phyloP scores from a whole-genome alignment of 73 alveolate genomes.

The Paramecium pentaurelia region DNA sequence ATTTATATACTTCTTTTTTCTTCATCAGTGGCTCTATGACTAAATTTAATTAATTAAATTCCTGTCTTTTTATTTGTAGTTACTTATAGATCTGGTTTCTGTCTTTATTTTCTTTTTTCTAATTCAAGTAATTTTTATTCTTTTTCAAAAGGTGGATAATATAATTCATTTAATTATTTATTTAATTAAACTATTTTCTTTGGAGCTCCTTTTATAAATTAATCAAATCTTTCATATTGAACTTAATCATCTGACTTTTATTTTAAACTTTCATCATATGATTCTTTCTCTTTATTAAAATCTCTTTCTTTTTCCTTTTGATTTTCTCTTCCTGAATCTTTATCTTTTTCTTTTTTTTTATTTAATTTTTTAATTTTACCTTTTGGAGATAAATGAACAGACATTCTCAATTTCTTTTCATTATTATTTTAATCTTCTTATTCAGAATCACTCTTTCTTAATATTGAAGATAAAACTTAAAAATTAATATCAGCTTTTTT shows the following conservation, averaged over 20 bases:
- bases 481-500: not conserved
- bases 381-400: not conserved
- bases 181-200: not conserved
- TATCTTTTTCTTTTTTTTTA: not conserved
- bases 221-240: not conserved
- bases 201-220: not conserved
- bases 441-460: not conserved
- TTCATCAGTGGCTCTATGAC: not conserved
- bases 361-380: not conserved
- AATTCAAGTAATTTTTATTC: not conserved
- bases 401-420: not conserved
- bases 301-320: not conserved
- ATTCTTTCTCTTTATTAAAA: not conserved
- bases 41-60: not conserved
- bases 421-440: not conserved
- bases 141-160: constrained; percentile 9
- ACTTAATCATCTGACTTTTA: not conserved
- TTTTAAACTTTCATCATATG: not conserved
- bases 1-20: not conserved
- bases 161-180: not conserved
- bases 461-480: not conserved
- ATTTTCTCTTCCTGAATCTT: not conserved
- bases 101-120: not conserved
- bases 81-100: not conserved
- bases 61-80: not conserved